Percentiles rank a stretch among this genome's conserved stretches.
Evolutionary conservation across 2,329 filamentous ascomycete species (phyloP).

Genomic region (Ilyonectria destructans): DNA sequence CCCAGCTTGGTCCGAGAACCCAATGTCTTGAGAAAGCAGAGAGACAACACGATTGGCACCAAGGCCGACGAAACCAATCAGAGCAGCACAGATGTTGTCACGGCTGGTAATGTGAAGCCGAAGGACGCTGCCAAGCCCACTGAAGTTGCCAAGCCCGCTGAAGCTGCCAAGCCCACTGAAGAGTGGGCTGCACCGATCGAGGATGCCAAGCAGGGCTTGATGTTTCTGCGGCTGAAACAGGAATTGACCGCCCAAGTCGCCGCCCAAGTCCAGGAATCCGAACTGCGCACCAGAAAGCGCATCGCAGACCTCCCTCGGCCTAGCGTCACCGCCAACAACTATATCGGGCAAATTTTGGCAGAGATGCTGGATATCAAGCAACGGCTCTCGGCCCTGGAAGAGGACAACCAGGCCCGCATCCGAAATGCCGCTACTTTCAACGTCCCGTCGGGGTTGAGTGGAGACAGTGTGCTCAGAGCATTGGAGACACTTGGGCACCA

Average conservation of each 20-base stretch:
- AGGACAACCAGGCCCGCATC: constrained; percentile 9
- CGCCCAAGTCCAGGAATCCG: background rate
- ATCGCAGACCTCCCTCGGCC: background rate
- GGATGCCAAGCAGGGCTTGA: background rate
- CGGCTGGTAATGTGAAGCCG: background rate
- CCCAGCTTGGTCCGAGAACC: background rate
- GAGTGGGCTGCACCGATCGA: background rate
- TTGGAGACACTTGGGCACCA: constrained; percentile 23
- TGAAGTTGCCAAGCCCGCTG: too few relatives aligned
- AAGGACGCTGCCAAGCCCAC: background rate
- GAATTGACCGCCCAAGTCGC: constrained; percentile 14
- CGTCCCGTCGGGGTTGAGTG: constrained; percentile 12
- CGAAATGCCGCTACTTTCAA: constrained; percentile 19
- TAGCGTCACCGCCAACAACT: background rate
- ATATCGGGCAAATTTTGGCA: background rate
- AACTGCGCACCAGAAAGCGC: background rate
- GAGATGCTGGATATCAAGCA: constrained; percentile 21
- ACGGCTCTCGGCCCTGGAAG: constrained; percentile 17
- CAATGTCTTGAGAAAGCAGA: background rate
- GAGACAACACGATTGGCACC: background rate
- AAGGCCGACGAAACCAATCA: background rate
- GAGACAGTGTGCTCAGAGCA: constrained; percentile 9
- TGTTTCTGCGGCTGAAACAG: constrained; percentile 8
- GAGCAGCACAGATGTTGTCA: background rate
- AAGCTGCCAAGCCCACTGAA: constrained; percentile 2